Percentiles rank a stretch among this genome's conserved stretches.
Evolutionary conservation across 441 rosid species (phyloP).

Genomic region (Populus hybrid): DNA sequence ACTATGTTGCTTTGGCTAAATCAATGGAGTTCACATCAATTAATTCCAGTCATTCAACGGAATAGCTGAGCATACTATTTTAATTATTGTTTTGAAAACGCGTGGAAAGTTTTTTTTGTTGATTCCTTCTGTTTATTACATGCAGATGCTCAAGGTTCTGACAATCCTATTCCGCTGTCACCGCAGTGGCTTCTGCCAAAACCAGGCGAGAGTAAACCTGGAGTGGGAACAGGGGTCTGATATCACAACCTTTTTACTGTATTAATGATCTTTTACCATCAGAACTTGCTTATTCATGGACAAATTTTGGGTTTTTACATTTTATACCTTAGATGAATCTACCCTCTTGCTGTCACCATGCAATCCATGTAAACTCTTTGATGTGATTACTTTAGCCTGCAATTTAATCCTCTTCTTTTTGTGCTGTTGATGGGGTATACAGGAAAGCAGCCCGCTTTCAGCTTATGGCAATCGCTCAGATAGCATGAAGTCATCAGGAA

Average conservation of each 20-base stretch:
- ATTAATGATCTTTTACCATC: neutral
- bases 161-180: conserved; percentile 62
- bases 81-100: neutral
- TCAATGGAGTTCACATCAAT: neutral
- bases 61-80: neutral
- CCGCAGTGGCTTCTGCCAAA: conserved; percentile 99
- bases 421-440: conserved; percentile 10
- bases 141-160: conserved; percentile 65
- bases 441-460: conserved; percentile 54
- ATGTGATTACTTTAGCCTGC: neutral
- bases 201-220: conserved; percentile 81
- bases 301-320: neutral
- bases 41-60: neutral
- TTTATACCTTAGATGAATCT: neutral
- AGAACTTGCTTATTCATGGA: neutral
- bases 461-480: conserved; percentile 35
- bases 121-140: conserved; percentile 20
- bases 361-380: conserved; percentile 2
- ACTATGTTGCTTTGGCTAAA: neutral
- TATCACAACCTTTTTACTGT: neutral
- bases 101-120: neutral
- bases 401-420: conserved; percentile 5
- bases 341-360: neutral
- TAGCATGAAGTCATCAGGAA: conserved; percentile 48
- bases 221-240: conserved; percentile 76